phyloP scores from a whole-genome alignment of 768 basidiomycete genomes.

The Boletus vermiculosoides region DNA sequence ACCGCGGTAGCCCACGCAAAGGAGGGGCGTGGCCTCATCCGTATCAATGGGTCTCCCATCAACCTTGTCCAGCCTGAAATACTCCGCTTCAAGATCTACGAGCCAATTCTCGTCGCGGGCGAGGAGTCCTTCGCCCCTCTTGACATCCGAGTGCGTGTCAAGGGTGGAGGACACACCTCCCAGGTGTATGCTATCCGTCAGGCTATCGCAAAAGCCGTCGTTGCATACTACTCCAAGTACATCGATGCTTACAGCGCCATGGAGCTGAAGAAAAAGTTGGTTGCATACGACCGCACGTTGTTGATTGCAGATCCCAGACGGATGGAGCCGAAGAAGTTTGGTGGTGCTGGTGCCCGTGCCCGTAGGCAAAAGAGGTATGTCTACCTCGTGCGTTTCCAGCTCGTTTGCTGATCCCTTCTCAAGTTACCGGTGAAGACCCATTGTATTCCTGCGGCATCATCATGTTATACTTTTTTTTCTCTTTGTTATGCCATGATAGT shows the following conservation, averaged over 20 bases:
- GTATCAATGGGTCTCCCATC: constrained; percentile 96
- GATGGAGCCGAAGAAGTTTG: constrained; percentile 99
- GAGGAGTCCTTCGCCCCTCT: constrained; percentile 83
- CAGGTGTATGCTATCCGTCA: constrained; percentile 99
- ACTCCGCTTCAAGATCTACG: constrained; percentile 97
- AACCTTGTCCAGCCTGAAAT: constrained; percentile 93
- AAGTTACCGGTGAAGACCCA: constrained; percentile 63
- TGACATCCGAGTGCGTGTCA: constrained; percentile 97
- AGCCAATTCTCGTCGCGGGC: constrained; percentile 91
- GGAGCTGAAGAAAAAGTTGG: constrained; percentile 97
- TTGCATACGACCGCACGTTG: constrained; percentile 90
- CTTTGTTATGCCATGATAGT: constrained; percentile 36
- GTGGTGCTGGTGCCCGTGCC: constrained; percentile 96
- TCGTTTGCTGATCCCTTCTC: constrained; percentile 19
- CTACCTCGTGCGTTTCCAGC: background rate
- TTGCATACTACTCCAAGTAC: constrained; percentile 99
- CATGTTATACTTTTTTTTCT: constrained; percentile 44
- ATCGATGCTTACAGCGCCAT: constrained; percentile 95
- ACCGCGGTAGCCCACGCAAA: constrained; percentile 97
- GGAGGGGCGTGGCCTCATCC: constrained; percentile 94
- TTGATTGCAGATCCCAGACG: constrained; percentile 93
- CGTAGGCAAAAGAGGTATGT: constrained; percentile 93
- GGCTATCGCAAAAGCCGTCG: constrained; percentile 95
- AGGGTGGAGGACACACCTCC: constrained; percentile 99
- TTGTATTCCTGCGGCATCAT: constrained; percentile 40